Percentiles rank a stretch among this genome's conserved stretches.
Conservation (phyloP, 2,329 filamentous ascomycete genomes). For the Colletotrichum limetticola region DNA sequence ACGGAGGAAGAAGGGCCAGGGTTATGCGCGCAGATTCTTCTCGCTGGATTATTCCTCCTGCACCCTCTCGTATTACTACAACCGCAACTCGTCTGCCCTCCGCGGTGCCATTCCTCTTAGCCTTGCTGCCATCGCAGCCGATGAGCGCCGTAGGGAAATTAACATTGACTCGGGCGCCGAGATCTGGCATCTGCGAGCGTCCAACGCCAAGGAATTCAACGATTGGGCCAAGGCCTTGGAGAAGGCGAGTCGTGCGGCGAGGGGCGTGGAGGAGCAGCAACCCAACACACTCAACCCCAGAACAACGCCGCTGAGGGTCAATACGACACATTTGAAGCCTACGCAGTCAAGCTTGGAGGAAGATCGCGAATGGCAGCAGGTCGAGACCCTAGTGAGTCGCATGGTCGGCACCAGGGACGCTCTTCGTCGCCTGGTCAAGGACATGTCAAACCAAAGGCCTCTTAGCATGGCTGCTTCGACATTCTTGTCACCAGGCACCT, state of each 20-base stretch:
- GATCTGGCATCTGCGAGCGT: conserved; percentile 92
- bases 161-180: conserved; percentile 97
- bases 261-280: conserved; percentile 54
- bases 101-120: conserved; percentile 93
- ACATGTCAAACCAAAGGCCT: conserved; percentile 76
- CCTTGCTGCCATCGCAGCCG: conserved; percentile 88
- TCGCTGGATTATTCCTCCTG: conserved; percentile 94
- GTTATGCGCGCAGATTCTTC: conserved; percentile 93
- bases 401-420: conserved; percentile 91
- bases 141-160: conserved; percentile 89
- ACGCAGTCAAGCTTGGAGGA: conserved; percentile 62
- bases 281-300: conserved; percentile 32
- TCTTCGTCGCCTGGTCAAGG: conserved; percentile 84
- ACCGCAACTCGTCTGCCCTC: conserved; percentile 90
- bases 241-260: conserved; percentile 76
- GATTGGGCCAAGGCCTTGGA: conserved; percentile 90
- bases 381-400: conserved; percentile 86
- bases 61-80: conserved; percentile 96
- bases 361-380: conserved; percentile 86
- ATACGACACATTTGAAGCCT: conserved; percentile 40
- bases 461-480: conserved; percentile 45
- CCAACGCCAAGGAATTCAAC: conserved; percentile 84
- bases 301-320: conserved; percentile 41
- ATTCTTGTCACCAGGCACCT: conserved; percentile 49
- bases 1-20: conserved; percentile 91